Percentiles rank a stretch among this genome's conserved stretches.
phyloP scores from a whole-genome alignment of 495 filamentous ascomycete genomes.

The Paragyromitra xinjiangensis region DNA sequence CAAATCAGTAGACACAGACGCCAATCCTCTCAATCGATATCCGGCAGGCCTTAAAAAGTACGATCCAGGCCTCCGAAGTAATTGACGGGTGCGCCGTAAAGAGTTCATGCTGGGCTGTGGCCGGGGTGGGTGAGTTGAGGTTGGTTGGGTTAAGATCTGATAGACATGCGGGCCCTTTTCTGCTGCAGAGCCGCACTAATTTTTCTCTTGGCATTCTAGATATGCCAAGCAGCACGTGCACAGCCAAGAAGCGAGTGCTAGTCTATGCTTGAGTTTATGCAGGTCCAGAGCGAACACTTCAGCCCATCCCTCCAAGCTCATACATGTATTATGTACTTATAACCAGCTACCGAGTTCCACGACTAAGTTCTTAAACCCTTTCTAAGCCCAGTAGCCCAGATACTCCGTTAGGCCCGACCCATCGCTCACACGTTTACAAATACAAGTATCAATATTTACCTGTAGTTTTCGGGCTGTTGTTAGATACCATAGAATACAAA shows the following conservation, averaged over 20 bases:
- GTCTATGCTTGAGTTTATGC: neutral
- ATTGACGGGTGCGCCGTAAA: conserved; percentile 24
- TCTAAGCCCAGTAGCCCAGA: neutral
- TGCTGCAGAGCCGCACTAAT: conserved; percentile 8
- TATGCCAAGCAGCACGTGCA: neutral
- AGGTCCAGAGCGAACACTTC: neutral
- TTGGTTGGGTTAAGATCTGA: neutral
- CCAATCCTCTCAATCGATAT: conserved; percentile 26
- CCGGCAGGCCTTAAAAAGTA: neutral
- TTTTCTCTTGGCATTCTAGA: neutral
- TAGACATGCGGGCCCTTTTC: neutral
- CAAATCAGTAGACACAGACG: conserved; percentile 35
- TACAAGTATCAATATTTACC: neutral
- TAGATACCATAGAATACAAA: neutral
- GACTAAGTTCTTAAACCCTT: neutral
- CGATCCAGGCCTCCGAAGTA: conserved; percentile 22
- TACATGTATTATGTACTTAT: too few species aligned
- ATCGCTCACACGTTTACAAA: neutral
- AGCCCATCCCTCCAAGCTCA: neutral
- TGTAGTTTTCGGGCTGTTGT: too few species aligned
- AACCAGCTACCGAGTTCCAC: neutral
- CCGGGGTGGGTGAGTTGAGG: neutral
- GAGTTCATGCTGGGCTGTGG: conserved; percentile 34
- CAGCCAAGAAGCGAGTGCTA: neutral
- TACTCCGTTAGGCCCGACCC: neutral